Base-by-base conservation (phyloP, 306 rosid species). In the Casuarina cunninghamiana region DNA sequence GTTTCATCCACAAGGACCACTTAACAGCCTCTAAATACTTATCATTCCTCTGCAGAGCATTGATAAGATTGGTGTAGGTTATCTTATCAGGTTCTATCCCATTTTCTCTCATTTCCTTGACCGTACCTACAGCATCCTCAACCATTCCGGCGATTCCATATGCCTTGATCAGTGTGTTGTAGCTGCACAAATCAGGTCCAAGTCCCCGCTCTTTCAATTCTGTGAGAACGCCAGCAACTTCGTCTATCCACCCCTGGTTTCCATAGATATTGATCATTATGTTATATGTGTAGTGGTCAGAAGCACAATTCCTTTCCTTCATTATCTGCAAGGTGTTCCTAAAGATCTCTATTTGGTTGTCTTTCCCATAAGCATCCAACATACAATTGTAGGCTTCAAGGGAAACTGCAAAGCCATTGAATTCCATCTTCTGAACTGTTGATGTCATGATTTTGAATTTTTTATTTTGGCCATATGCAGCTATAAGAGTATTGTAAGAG, bases 1-100 rank as follows among this genome's bases (percentile, higher is more conserved):
- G 99, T 91, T 95, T 95, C 97, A 93, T 87, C 97, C 99, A 93
- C 73, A 93, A 76, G 4, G 99, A 95, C 99, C 97, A 95, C 84
- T 89, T 95, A 63, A 95, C 92, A 43, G 99, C 99, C 87, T 95
- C 97, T 58, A 95, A 85, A 86, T 79, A 89, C 53, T 93, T 67
- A 77, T 95, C 97, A 76, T 95, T 95, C 78, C 88, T 88, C 37
- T 79, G 74, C 65, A 91, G 75, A 15, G 99, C 93, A 41, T 70
- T 73, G 79, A 95, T 83, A 67, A 95, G 89, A 88, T 87, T 95
- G 72, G 80, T 61, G 79, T 91, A 93, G 67, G 97, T 92, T 77
- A 84, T 83, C 85, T 53, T 86, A 87, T 95, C 99, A n/a, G 99
- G 96, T 75, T 93, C 91, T 37, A 91, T 69, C 75, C 97, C 89